Percentiles rank a stretch among this genome's conserved stretches.
phyloP scores from a whole-genome alignment of 257 asterid species.

The Solanum arcanum region DNA sequence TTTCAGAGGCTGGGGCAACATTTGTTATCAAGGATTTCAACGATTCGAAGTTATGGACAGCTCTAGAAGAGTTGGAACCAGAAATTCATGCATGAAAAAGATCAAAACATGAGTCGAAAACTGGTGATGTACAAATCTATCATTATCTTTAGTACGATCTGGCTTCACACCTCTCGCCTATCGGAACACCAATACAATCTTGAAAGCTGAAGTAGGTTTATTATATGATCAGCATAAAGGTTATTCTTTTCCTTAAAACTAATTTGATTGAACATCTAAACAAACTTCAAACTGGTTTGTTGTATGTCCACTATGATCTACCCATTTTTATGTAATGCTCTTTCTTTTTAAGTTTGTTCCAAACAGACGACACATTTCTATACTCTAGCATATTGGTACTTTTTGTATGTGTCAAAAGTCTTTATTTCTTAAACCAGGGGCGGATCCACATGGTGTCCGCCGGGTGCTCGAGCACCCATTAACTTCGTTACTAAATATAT shows the following conservation, averaged over 20 bases:
- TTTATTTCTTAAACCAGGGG: neutral
- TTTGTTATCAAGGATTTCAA: conserved; percentile 53
- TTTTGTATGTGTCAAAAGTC: neutral
- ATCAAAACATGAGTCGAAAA: conserved; percentile 15
- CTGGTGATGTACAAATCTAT: neutral
- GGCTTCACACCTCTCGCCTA: neutral
- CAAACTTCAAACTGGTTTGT: neutral
- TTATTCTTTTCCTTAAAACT: neutral
- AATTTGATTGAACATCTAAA: neutral
- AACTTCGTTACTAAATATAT: no score
- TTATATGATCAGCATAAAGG: neutral
- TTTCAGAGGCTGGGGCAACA: conserved; percentile 48
- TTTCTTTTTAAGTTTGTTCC: neutral
- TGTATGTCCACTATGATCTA: neutral
- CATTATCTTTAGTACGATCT: neutral
- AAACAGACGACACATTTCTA: neutral
- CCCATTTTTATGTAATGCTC: neutral
- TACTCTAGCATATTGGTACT: neutral
- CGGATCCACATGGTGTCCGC: no score
- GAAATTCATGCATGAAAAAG: conserved; percentile 8
- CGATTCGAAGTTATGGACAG: conserved; percentile 49
- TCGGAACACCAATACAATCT: neutral
- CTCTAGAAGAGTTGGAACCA: conserved; percentile 32
- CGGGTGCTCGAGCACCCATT: no score
- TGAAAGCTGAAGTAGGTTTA: neutral